phyloP scores from a whole-genome alignment of 768 basidiomycete genomes.

The Lentinus tigrinus region DNA sequence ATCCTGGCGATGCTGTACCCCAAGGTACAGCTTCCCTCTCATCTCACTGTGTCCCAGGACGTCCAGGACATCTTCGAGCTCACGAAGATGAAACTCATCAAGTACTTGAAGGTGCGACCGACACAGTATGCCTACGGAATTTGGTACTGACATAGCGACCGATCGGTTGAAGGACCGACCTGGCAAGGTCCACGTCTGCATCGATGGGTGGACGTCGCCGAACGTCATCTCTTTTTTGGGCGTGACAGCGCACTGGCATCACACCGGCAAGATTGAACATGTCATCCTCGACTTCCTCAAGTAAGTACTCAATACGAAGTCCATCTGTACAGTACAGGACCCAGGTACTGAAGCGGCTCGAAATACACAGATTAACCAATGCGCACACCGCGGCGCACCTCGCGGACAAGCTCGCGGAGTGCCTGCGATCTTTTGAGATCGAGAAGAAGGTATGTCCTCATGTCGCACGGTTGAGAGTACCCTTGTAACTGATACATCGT shows the following conservation, averaged over 20 bases:
- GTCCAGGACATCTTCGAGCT: conserved; percentile 4
- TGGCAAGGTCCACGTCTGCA: conserved; percentile 24
- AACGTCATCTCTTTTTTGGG: conserved; percentile 29
- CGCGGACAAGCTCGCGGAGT: not conserved
- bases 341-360: not conserved
- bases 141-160: too few species aligned
- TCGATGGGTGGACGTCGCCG: conserved; percentile 33
- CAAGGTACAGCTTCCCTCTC: conserved; percentile 4
- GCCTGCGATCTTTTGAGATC: not conserved
- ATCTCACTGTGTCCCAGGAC: conserved; percentile 5
- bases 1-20: conserved; percentile 11
- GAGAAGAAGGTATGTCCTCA: not conserved
- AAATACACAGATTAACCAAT: not conserved
- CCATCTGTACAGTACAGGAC: too few species aligned
- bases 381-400: not conserved
- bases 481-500: not conserved
- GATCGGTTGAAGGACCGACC: too few species aligned
- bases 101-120: conserved; percentile 2
- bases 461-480: too few species aligned
- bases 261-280: conserved; percentile 12
- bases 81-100: not conserved
- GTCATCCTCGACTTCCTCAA: not conserved
- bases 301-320: too few species aligned
- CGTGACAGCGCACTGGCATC: conserved; percentile 23
- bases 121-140: too few species aligned